These are phyloP conservation scores for Phaffia australis DNA, from an alignment of 768 basidiomycete species.

Conservation along the genomic window DNA sequence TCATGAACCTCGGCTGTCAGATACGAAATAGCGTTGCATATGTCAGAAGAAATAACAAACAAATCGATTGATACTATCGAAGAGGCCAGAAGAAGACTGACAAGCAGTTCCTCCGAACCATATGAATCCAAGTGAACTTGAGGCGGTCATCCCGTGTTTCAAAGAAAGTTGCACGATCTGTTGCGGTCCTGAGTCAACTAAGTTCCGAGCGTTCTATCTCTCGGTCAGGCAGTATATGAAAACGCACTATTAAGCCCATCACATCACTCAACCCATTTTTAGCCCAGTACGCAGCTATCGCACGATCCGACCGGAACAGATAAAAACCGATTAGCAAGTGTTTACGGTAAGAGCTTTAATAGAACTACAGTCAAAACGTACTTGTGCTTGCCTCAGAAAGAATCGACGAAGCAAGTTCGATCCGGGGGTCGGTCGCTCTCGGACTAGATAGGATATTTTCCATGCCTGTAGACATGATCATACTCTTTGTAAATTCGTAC, in stretches of 20 bases:
- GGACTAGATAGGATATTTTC: slow-evolving; percentile 54
- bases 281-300: slow-evolving; percentile 63
- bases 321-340: not conserved
- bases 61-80: not conserved
- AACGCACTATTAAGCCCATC: slow-evolving; percentile 55
- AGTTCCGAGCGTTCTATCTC: not conserved
- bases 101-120: slow-evolving; percentile 46
- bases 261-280: slow-evolving; percentile 51
- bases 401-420: slow-evolving; percentile 54
- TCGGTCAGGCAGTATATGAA: not conserved
- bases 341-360: not conserved
- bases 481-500: not conserved
- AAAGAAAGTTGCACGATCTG: slow-evolving; percentile 20
- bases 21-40: slow-evolving; percentile 27
- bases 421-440: slow-evolving; percentile 50
- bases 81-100: not conserved
- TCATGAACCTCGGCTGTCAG: slow-evolving; percentile 55
- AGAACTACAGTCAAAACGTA: not conserved
- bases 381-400: slow-evolving; percentile 52
- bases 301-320: not conserved
- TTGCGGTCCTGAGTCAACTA: not conserved
- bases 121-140: slow-evolving; percentile 60
- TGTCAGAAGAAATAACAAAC: not conserved
- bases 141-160: slow-evolving; percentile 59
- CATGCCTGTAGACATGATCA: not conserved